Base-by-base conservation (phyloP, 495 filamentous ascomycete genomes). In the Hyaloscypha hepaticicola region DNA sequence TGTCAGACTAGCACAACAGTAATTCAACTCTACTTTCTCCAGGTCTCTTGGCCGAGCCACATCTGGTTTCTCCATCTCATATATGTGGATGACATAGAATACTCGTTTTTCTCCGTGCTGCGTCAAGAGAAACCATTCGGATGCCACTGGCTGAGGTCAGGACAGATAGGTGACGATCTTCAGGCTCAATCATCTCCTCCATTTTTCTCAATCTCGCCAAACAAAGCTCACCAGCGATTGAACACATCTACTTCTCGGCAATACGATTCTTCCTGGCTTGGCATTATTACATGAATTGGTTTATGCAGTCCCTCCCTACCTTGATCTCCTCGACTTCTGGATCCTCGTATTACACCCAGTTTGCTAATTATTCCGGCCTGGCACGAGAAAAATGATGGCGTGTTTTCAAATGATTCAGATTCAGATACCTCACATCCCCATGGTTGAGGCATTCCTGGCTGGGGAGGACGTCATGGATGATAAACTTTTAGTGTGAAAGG, bases 11-110 rank as follows among this genome's bases (percentile, higher is more conserved):
- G 28, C 24, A 28, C 25, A 19, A 60, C 28, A 50, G 58, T 50
- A 60, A 60, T 60, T 51, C 58, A 49, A 55, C 61, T 63, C 49
- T 63, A 63, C 52, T 34, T 55, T 34, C 41, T 52, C 49, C 22
- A 51, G 34, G 58, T 27, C 21, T 50, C 38, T 60, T 19, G 34
- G 50, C 25, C 41, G 25, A 50, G 28, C 27, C 53, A 6, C 57
- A 59, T 51, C 45, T 27, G 14, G 29, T 29, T 29, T 48, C 48
- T 21, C 51, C 24, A 49, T 33, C 21, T 21, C 11, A 27, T 57
- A 24, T 2, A 14, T 29, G 5, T 51, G 16, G 55, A 31, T 19
- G 14, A n/a, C 7, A 49, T 60, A 38, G 41, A 49, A 50, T 22
- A 60, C 50, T 31, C 34, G 19, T 57, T 57, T 1, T 21, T 28